Base-by-base conservation (phyloP, 106 monocot species). In the Cymbidium sinense region DNA sequence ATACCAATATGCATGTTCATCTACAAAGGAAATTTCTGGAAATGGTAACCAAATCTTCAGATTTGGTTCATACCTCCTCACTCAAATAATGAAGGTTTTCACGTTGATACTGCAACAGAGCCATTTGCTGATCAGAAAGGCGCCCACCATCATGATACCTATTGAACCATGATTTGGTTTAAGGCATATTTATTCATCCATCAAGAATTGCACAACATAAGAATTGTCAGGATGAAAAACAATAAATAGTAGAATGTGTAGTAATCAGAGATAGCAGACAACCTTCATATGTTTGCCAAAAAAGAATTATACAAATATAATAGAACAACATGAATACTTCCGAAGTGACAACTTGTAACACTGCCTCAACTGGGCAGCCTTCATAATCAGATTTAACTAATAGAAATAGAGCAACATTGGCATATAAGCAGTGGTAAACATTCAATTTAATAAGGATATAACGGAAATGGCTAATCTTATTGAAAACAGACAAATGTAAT, bases 91-190 rank as follows among this genome's bases (percentile, higher is more conserved):
- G 93, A 81, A 98, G 78, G 54, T 94, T 98, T 86, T 98, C 96
- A 65, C 91, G 79, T 78, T 98, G 96, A 76, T 98, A 98, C 43
- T 98, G 96, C 61, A 98, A 81, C 64, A 98, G 77, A 34, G 96
- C 96, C 94, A 98, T 98, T 81, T 98, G 96, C 80, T 98, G 94
- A 82, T 98, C 96, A 74, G 94, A 94, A 75, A 98, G 89, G 41
- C 87, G 86, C 1, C 89, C 90, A 65, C 87, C 84, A 78, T 98
- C 94, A 87, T 90, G 80, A 88, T 91, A 98, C 79, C 96, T 96
- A 77, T 34, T 19, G 44, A 77, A 47, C 20, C 61, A 81, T 81
- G 15, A 50, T 34, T 36, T 62, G 6, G 27, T 9, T 62, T 62
- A 7, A 62, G 61, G 47, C 30, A 67, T 1, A 58, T 39, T 54